A percentile compares a stretch with the other conserved stretches of the same genome.
These are phyloP conservation scores for Favolaschia claudopus DNA, from an alignment of 768 basidiomycete genomes.

Conservation along the genomic window DNA sequence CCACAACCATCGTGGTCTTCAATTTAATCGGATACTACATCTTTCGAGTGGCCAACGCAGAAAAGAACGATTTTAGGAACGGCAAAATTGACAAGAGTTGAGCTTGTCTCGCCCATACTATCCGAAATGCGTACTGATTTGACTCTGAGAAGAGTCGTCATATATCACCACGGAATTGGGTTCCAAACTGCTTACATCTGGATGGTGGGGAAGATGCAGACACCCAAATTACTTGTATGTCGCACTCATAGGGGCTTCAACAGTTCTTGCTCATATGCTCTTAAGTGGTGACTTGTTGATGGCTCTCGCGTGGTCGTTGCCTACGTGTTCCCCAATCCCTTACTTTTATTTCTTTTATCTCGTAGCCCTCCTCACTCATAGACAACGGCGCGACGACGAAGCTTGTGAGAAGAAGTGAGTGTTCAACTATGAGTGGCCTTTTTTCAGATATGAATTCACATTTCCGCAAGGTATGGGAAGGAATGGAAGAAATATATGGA, in stretches of 20 bases:
- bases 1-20: slow-evolving; percentile 64
- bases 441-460: slow-evolving; percentile 5
- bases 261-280: not conserved
- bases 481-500: slow-evolving; percentile 83
- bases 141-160: slow-evolving; percentile 62
- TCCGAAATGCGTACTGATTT: not conserved
- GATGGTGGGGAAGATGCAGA: slow-evolving; percentile 95
- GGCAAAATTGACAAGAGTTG: slow-evolving; percentile 96
- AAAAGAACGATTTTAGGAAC: slow-evolving; percentile 95
- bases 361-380: slow-evolving; percentile 84
- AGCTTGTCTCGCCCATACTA: slow-evolving; percentile 27
- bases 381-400: slow-evolving; percentile 91
- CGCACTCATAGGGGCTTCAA: too few species aligned
- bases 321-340: slow-evolving; percentile 92
- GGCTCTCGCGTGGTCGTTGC: slow-evolving; percentile 91
- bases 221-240: slow-evolving; percentile 91
- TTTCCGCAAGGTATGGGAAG: slow-evolving; percentile 74
- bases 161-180: slow-evolving; percentile 87
- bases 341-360: slow-evolving; percentile 96
- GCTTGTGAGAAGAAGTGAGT: slow-evolving; percentile 86
- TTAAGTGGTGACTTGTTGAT: slow-evolving; percentile 90
- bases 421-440: not conserved
- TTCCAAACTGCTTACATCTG: slow-evolving; percentile 88
- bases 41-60: slow-evolving; percentile 86
- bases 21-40: slow-evolving; percentile 86